Base-by-base conservation (phyloP, 768 basidiomycete genomes). In the Suillus tomentosus region DNA sequence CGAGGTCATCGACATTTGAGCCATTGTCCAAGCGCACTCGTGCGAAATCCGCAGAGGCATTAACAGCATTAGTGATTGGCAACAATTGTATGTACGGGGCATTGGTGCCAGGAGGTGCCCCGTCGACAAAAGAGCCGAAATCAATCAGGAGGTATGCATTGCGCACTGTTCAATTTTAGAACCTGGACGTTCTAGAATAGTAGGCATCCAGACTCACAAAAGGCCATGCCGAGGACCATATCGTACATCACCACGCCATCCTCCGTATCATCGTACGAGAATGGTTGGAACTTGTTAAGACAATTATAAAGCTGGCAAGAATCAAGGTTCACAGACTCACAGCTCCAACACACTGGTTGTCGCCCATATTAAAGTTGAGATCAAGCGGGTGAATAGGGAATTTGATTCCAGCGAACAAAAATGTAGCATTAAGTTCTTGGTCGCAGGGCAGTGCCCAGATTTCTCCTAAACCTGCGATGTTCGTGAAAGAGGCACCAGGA, bases 201-300 rank as follows among this genome's bases (percentile, higher is more conserved):
- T 19, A 68, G 67, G 55, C 34, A 50, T 24, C 0, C 60, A 31
- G 8, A 80, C 86, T 69, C 67, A 88, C 88, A 74, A 77, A 90
- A 91, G 10, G 84, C 81, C 87, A 91, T 91, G 62, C 90, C 90
- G 53, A 91, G 78, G 53, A 91, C 82, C 72, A 88, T 82, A 69
- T 91, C 89, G 66, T 81, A 91, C 47, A 63, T 15, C 34, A 67
- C 61, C 1, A 64, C 43, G 9, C 51, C 50, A 0, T 31, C 36
- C 2, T 62, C 15, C 36, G 73, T 79, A 36, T 82, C 78, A 57
- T 82, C 78, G 55, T 81, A 84, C 9, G 83, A 81, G 50, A 85
- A 83, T 7, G 90, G 89, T 67, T 91, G 90, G 77, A 91, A 92
- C 89, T 90, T 54, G 64, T 24, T 31, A 22, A 17, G 50, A 34